Evolutionary conservation across 2,329 filamentous ascomycete genomes (phyloP), one percentile per base, ranked within the genome.

Genomic region (Paraphaeosphaeria sporulosa): DNA sequence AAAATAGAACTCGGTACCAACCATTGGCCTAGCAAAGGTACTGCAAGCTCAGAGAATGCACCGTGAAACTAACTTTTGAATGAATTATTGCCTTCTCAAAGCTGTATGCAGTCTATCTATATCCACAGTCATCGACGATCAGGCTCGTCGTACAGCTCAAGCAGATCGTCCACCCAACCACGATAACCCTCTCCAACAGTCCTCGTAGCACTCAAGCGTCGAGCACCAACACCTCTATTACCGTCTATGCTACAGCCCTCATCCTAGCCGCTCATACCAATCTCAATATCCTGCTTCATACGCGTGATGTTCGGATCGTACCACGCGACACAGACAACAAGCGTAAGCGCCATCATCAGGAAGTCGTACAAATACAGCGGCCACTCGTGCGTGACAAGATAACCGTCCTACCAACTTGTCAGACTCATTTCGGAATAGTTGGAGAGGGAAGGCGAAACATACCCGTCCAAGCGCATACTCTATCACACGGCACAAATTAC

Each of bases 401-500:
- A 67, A 10, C 57, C 64, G n/a, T 67, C 60, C 64, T 66, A 32
- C 15, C 5, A 8, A 36, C 27, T 25, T n/a, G 25, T 59, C 34
- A 59, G 44, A 23, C 43, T 6, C 40, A 32, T n/a, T n/a, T n/a
- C n/a, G n/a, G n/a, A n/a, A n/a, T n/a, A n/a, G n/a, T n/a, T n/a
- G 17, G 8, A 23, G n/a, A 15, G 2, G 3, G 15, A 10, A 4
- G 36, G 50, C 10, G 36, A 19, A 43, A 42, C 59, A 55, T 61
- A 63, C 64, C 49, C 56, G 25, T 17, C 65, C 65, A 32, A 66
- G 58, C 19, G 54, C 52, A 55, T 83, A 84, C 64, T 84, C 83
- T 3, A 83, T 60, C 1, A 81, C 75, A 1, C 82, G 75, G 57
- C 83, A 82, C 12, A 82, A 63, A 53, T 77, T 80, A 27, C 82